Conservation (phyloP, 1,284 basidiomycete genomes). For the Blastosporella zonata region DNA sequence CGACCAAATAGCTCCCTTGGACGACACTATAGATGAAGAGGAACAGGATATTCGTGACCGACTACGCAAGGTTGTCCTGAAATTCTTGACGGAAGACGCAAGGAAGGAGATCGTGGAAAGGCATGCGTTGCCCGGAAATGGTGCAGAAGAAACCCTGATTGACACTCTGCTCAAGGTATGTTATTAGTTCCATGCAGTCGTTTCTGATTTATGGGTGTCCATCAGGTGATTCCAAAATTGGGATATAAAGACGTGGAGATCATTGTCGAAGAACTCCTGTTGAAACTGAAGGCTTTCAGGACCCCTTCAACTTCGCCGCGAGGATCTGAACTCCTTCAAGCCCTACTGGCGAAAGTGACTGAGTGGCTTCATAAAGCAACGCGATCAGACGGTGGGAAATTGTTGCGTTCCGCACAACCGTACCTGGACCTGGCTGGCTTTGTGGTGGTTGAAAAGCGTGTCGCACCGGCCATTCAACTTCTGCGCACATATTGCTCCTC, state of each 20-base stretch:
- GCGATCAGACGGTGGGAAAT: constrained; percentile 24
- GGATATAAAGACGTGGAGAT: constrained; percentile 38
- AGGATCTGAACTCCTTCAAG: constrained; percentile 43
- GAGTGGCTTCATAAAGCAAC: constrained; percentile 37
- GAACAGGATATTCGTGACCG: constrained; percentile 56
- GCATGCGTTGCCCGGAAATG: constrained; percentile 41
- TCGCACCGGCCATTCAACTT: constrained; percentile 43
- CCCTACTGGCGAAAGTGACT: constrained; percentile 41
- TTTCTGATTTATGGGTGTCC: constrained; percentile 3
- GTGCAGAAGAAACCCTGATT: constrained; percentile 48
- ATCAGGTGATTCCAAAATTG: constrained; percentile 50
- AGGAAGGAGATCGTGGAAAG: constrained; percentile 44
- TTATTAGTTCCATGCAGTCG: background rate
- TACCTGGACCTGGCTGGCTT: constrained; percentile 48
- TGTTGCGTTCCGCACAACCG: constrained; percentile 37
- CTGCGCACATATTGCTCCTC: constrained; percentile 50
- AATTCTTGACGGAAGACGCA: constrained; percentile 55
- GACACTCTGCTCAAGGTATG: constrained; percentile 48
- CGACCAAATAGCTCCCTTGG: constrained; percentile 57
- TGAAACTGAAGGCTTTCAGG: constrained; percentile 46
- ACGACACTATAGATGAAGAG: constrained; percentile 53
- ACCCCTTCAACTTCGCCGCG: constrained; percentile 27
- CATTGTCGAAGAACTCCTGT: constrained; percentile 53
- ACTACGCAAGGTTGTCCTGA: constrained; percentile 55
- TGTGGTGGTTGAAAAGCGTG: constrained; percentile 40